Base-by-base conservation (phyloP, 1,284 basidiomycete genomes). In the Rhodotorula glutinis region DNA sequence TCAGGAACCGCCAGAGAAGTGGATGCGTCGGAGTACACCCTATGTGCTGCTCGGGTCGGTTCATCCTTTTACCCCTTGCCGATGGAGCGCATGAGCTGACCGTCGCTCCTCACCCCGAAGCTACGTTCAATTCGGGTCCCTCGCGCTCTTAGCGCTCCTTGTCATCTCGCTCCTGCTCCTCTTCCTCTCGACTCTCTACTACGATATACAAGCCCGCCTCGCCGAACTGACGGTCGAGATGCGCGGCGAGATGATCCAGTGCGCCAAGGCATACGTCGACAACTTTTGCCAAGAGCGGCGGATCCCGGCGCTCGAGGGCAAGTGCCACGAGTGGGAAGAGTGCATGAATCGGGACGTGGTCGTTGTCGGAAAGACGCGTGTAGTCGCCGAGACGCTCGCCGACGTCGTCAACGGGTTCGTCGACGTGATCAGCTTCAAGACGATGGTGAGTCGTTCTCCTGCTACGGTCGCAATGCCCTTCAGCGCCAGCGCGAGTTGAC, bases 401-500 rank as follows among this genome's bases (percentile, higher is more conserved):
- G 94, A 96, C 75, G 90, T 97, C 47, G 87, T 97, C 74, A 96
- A 98, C 78, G 87, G 91, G 13, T 98, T 98, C 78, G 90, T 98
- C 40, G 95, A 98, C 77, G 88, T 90, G 53, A 94, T 98, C 77
- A 93, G 88, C 79, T 97, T 92, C 91, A 96, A 95, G 81, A 94
- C 92, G 23, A 83, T 98, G 81, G 91, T 90, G 44, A 43, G 55
- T 2, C 5, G 41, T 14, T 46, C 33, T 4, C 4, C 5, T 7
- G n/a, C n/a, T n/a, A n/a, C n/a, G n/a, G n/a, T n/a, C n/a, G n/a
- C n/a, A n/a, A n/a, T n/a, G n/a, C n/a, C n/a, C n/a, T n/a, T n/a
- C n/a, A n/a, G n/a, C n/a, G n/a, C n/a, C n/a, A n/a, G n/a, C n/a
- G n/a, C n/a, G n/a, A n/a, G n/a, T n/a, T n/a, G n/a, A n/a, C n/a